Evolutionary conservation across 2,329 filamentous ascomycete genomes (phyloP), one percentile per base, ranked within the genome.

Genomic region (Aspergillus vadensis): DNA sequence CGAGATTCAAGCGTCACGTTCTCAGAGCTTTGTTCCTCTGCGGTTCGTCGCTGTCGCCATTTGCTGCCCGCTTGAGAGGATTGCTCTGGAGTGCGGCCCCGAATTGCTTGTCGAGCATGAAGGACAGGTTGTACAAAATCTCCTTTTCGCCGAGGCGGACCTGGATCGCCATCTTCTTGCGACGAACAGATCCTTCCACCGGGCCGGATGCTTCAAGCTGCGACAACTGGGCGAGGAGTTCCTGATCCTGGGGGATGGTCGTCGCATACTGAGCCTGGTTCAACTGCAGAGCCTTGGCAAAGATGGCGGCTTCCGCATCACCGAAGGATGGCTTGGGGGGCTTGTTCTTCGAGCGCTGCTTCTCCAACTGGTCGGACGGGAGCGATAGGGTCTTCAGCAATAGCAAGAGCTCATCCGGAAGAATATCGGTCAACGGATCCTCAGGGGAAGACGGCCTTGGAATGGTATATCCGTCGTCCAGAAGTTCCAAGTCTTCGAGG

Each of bases 401-500:
- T 41, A 77, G 55, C 21, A 79, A 66, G 15, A 80, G 66, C 57
- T 79, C 77, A 7, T 72, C 72, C 5, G 78, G 73, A 3, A 80
- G 63, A 38, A 74, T 69, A 25, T 79, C 75, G 38, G 67, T 48
- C 21, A 79, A 59, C 7, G 68, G 60, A 49, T 70, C 65, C 8
- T 69, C 64, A 19, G 63, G 36, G 1, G 69, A 66, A 14, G 32
- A 36, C 5, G 75, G 72, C 32, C 74, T 70, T 3, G 72, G 66
- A 43, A 91, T 80, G 50, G 92, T 87, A 66, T 93, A 92, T 17
- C 85, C 86, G 38, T 93, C 89, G 56, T 95, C 91, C 3, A 91
- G 75, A 9, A 92, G 81, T 43, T 79, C 83, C 57, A 84, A 72
- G 21, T 89, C 86, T 6, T 87, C 84, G 12, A 91, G 83, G 27